Base-by-base conservation (phyloP, 768 basidiomycete genomes). In the Pulveroboletus ravenelii region DNA sequence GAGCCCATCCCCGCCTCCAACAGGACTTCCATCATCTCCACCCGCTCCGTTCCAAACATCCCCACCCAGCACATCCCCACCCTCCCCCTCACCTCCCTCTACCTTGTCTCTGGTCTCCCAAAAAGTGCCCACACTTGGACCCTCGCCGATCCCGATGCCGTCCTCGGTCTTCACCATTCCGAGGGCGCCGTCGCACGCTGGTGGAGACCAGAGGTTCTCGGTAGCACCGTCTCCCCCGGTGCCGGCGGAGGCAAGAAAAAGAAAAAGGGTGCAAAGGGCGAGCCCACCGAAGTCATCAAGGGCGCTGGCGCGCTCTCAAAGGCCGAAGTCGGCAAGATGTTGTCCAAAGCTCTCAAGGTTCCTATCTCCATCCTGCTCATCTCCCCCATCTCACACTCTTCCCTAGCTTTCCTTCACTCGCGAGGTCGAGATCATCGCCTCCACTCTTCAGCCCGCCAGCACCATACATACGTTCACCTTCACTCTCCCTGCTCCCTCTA, bases 381-480 rank as follows among this genome's bases (percentile, higher is more conserved):
- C 42, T 17, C 12, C 3, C 42, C 29, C 51, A 23, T 13, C 56
- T 46, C 47, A 52, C 46, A 25, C 15, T 15, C 42, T 4, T 13
- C 32, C 30, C 15, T 36, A 93, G 90, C 83, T 94, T 40, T 91
- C 91, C 8, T 93, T 94, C 68, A 83, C 89, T 32, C 87, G 88
- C 47, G 93, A 95, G 66, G 89, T 94, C 38, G 92, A 94, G 66
- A 86, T 97, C 49, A 88, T 97, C 64, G 91, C 93, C 13, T 92
- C 93, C n/a, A 91, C 92, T 0, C 78, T 94, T 10, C 90, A 94
- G 59, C 94, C 94, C 7, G 87, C 93, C 1, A 90, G 89, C 6
- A 96, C 93, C 14, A 84, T 93, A 40, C 92, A 96, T 65, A 87
- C 83, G 0, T 97, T 96, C 71, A 88, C 89, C 4, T 97, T 97